phyloP scores from a whole-genome alignment of 192 early-diverging fungal genomes.

The Chytriomyces sp. region DNA sequence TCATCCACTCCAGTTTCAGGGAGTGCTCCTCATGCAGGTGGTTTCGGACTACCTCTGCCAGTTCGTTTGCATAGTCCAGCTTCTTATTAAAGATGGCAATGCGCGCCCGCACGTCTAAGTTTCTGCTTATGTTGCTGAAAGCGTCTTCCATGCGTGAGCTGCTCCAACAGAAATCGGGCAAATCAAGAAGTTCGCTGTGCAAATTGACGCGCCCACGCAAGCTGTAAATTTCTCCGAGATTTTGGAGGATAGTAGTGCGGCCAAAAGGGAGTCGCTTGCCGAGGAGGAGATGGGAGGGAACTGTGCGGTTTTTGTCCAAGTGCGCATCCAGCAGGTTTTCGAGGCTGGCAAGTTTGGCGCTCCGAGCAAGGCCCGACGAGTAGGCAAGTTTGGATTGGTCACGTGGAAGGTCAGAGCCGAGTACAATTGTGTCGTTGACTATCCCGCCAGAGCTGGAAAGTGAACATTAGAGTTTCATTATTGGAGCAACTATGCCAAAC shows the following conservation, averaged over 20 bases:
- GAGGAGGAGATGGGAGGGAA: constrained; percentile 50
- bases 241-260: constrained; percentile 48
- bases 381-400: constrained; percentile 58
- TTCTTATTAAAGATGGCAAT: constrained; percentile 66
- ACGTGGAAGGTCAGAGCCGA: constrained; percentile 48
- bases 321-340: constrained; percentile 58
- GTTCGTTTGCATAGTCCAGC: constrained; percentile 69
- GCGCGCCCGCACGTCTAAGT: constrained; percentile 58
- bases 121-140: constrained; percentile 50
- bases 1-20: constrained; percentile 46
- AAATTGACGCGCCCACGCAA: constrained; percentile 60
- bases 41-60: constrained; percentile 55
- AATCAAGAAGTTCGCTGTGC: constrained; percentile 60
- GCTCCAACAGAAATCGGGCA: constrained; percentile 65
- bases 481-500: background rate
- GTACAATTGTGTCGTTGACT: constrained; percentile 50
- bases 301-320: constrained; percentile 46
- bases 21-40: constrained; percentile 60
- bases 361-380: constrained; percentile 59
- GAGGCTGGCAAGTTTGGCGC: constrained; percentile 56
- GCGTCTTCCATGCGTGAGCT: constrained; percentile 51
- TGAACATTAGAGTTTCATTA: background rate
- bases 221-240: constrained; percentile 54
- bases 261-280: constrained; percentile 52
- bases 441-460: constrained; percentile 47